phyloP scores from a whole-genome alignment of 75 land plant species.

The Pinus albicaulis region DNA sequence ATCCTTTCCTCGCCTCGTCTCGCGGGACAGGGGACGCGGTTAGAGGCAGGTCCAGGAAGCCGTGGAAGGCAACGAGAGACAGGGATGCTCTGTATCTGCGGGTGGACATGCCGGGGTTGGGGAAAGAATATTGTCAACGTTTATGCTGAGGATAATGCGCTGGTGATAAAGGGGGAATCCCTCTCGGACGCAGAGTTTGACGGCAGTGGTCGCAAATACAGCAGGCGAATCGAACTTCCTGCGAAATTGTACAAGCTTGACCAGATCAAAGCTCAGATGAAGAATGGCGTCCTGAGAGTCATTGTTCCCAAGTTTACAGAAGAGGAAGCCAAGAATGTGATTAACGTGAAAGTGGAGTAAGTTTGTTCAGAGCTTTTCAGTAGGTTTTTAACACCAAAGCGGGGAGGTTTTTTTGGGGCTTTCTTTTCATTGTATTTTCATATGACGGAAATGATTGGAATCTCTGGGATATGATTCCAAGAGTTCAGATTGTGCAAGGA shows the following conservation, averaged over 20 bases:
- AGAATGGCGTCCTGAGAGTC: slow-evolving; percentile 69
- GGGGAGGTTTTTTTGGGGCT: too few relatives aligned
- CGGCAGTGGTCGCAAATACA: slow-evolving; percentile 17
- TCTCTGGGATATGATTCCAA: too few relatives aligned
- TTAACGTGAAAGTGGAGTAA: slow-evolving; percentile 30
- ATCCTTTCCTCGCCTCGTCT: slow-evolving; percentile 19
- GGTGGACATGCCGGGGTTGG: slow-evolving; percentile 62
- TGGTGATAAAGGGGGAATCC: slow-evolving; percentile 46
- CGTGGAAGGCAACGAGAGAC: slow-evolving; percentile 40
- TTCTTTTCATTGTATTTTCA: too few relatives aligned
- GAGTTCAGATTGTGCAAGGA: too few relatives aligned
- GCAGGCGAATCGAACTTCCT: slow-evolving; percentile 29
- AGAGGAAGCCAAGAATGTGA: slow-evolving; percentile 38
- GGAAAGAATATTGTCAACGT: slow-evolving; percentile 49
- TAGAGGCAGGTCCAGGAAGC: slow-evolving; percentile 9
- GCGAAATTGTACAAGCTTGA: slow-evolving; percentile 27
- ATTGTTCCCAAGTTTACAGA: slow-evolving; percentile 51
- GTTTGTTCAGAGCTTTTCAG: too few relatives aligned
- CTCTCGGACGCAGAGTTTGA: slow-evolving; percentile 16
- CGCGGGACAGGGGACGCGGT: slow-evolving; percentile 8
- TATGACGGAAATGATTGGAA: too few relatives aligned
- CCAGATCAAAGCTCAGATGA: slow-evolving; percentile 71
- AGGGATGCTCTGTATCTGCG: slow-evolving; percentile 26
- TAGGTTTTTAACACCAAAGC: too few relatives aligned
- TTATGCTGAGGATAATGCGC: slow-evolving; percentile 37